Conservation (phyloP, 1,284 basidiomycete genomes). For the Pseudozyma sp. region DNA sequence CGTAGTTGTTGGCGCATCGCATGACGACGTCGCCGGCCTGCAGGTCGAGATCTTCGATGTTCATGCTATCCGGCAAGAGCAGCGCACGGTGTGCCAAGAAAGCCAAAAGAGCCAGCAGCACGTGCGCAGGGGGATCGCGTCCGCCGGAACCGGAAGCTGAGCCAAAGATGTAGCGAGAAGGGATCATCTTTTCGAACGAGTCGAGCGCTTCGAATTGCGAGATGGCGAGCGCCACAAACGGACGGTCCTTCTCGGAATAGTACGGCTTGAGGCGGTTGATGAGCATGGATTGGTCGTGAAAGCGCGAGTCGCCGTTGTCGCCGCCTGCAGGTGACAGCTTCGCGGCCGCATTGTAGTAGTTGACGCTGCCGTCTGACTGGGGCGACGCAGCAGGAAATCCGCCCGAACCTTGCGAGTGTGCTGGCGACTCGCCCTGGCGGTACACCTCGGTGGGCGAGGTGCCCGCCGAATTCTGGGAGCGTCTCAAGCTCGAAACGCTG, state of each 20-base stretch:
- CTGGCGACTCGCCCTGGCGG: conserved; percentile 33
- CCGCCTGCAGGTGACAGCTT: conserved; percentile 26
- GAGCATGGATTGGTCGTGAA: conserved; percentile 51
- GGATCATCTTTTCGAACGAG: conserved; percentile 55
- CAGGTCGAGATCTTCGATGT: conserved; percentile 54
- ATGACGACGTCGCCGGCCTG: conserved; percentile 44
- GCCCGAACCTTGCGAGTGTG: conserved; percentile 45
- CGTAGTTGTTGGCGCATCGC: conserved; percentile 48
- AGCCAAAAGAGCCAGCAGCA: conserved; percentile 54
- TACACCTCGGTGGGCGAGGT: conserved; percentile 43
- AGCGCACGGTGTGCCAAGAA: conserved; percentile 55
- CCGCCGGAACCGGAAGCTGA: conserved; percentile 25
- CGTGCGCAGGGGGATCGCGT: conserved; percentile 46
- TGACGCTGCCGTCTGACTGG: conserved; percentile 34
- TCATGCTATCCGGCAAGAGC: conserved; percentile 50
- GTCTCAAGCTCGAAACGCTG: conserved; percentile 36
- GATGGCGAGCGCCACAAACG: conserved; percentile 54
- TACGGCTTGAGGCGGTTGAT: conserved; percentile 50
- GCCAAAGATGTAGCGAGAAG: conserved; percentile 55
- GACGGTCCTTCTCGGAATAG: conserved; percentile 52
- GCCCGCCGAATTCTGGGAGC: conserved; percentile 39
- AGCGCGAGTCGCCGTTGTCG: conserved; percentile 44
- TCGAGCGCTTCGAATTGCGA: conserved; percentile 58
- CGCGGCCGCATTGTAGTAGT: conserved; percentile 30
- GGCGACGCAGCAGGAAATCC: conserved; percentile 27